Evolutionary conservation across 2,329 filamentous ascomycete genomes (phyloP), one percentile per base, ranked within the genome.

Genomic region (Chrysoporthe cubensis): DNA sequence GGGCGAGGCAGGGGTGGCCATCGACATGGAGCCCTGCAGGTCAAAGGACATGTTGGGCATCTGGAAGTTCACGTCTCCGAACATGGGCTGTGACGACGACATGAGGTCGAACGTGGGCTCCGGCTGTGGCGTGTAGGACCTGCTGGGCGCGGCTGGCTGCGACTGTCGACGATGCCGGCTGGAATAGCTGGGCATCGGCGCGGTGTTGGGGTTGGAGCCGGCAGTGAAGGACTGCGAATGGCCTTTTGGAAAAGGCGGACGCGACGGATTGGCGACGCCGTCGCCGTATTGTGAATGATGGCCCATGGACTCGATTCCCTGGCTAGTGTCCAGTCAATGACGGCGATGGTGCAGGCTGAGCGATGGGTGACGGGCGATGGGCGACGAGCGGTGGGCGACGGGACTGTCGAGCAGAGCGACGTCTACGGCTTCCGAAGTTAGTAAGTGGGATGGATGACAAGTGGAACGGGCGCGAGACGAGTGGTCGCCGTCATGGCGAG

Each of bases 41-140:
- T 70, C 62, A 16, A 68, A 70, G 46, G 63, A 61, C 62, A 67
- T 62, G 13, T 62, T 26, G 4, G 66, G 66, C 68, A 62, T 54
- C 5, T 70, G 68, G 21, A 68, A 70, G 42, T 34, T 64, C 48
- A 68, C 64, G 37, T 70, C 66, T 48, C 66, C 60, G 21, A 70
- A 70, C 32, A 66, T 62, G 44, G 68, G 68, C 59, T 50, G 62
- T 40, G 68, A 57, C 13, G 65, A 67, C n/a, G 68, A 70, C 68
- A 70, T 70, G 54, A 70, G 68, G 46, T 70, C 68, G 68, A 70
- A 70, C 3, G 68, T 63, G 14, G 68, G 68, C 42, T 70, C 68
- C 26, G 66, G 66, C 16, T 68, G 66, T 32, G 68, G 68, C 9
- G 66, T 68, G 48, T 69, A 69, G 21, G 65, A 63, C 44, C 66